Evolutionary conservation across 164 flowering plant genomes (phyloP).

Genomic region (Taxillus chinensis): DNA sequence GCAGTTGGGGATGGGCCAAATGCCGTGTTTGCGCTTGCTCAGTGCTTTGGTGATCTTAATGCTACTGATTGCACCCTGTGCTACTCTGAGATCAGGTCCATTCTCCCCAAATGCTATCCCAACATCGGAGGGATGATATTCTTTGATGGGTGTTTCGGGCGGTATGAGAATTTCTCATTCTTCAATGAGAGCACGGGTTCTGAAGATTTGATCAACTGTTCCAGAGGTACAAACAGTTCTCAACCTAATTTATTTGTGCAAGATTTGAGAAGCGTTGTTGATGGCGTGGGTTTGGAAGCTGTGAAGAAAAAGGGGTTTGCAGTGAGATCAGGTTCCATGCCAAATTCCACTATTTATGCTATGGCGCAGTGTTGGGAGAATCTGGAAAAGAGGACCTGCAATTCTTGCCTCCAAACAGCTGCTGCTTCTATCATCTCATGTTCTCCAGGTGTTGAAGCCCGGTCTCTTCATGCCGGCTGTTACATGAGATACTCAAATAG

Average conservation of each 20-base stretch:
- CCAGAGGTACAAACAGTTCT: conserved; percentile 1
- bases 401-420: conserved; percentile 12
- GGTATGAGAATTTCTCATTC: conserved; percentile 13
- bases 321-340: conserved; percentile 1
- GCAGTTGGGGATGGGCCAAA: conserved; percentile 5
- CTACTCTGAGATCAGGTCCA: conserved; percentile 8
- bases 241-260: neutral
- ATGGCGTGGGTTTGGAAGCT: conserved; percentile 7
- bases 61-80: conserved; percentile 13
- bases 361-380: conserved; percentile 16
- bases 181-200: conserved; percentile 7
- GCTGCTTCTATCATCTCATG: conserved; percentile 10
- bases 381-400: conserved; percentile 10
- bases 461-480: conserved; percentile 15
- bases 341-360: conserved; percentile 8
- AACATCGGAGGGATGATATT: conserved; percentile 9
- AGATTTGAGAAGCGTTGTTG: conserved; percentile 4
- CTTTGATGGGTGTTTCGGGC: conserved; percentile 7
- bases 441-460: conserved; percentile 11
- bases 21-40: conserved; percentile 12
- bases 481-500: conserved; percentile 13
- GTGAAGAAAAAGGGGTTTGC: conserved; percentile 8
- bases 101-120: conserved; percentile 10
- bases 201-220: conserved; percentile 1
- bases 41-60: conserved; percentile 15